Evolutionary conservation across 495 filamentous ascomycete species (phyloP), one percentile per base, ranked within the genome.

Genomic region (Penicillium bovifimosum): DNA sequence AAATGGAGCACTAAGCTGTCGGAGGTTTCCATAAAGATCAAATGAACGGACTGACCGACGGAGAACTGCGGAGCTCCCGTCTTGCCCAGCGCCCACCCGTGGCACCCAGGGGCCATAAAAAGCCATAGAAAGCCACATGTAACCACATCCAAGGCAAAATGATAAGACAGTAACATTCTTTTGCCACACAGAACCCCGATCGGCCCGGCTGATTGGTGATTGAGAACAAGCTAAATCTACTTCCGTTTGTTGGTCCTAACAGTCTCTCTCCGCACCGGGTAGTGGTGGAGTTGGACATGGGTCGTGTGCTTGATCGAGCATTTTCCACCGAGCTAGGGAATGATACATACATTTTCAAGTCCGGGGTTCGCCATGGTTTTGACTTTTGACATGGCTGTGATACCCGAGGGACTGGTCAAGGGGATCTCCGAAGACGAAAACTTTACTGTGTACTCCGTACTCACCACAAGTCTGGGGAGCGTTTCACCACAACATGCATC

Each of bases 61-160:
- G 58, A 39, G 46, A 28, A 48, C 46, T 39, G 46, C 46, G 46
- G 46, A 43, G 53, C 18, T 43, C 41, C 54, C 50, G 50, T 61
- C 50, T 51, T 41, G 54, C 36, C 16, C 26, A 20, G 27, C 27
- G n/a, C 18, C 35, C 40, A 3, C 24, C 20, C 20, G 9, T 24
- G 27, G 29, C 40, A 3, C 24, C 20, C 20, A 16, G 32, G 27
- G 29, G 33, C 24, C 26, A 20, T 13, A 38, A 41, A n/a, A n/a
- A n/a, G n/a, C n/a, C n/a, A n/a, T n/a, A n/a, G n/a, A n/a, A 49
- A 51, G 54, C 40, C 40, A 20, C 33, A 58, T 58, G 58, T 61
- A 61, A 61, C 58, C 54, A 32, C 6, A 39, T 41, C 14, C 10
- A 27, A 28, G 43, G 51, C 46, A 43, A 49, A 46, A 42, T 55